Evolutionary conservation across 208 protist genomes (phyloP).

Genomic region (Acanthamoeba royreba): DNA sequence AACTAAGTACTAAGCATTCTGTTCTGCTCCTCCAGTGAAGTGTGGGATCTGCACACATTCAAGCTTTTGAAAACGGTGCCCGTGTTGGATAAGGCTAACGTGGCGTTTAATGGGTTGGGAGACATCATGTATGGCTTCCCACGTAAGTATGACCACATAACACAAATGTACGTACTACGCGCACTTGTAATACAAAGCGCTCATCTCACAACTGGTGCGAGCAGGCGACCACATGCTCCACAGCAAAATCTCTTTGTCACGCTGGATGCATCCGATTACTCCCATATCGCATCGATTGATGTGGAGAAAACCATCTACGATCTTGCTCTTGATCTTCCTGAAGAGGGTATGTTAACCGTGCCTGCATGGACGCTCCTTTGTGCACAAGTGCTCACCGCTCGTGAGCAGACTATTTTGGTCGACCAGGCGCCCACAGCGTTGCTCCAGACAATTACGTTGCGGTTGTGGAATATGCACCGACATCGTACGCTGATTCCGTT

Average conservation of each 20-base stretch:
- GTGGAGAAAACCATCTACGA: constrained; percentile 38
- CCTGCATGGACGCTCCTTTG: not conserved
- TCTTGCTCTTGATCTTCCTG: not conserved
- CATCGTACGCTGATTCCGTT: not conserved
- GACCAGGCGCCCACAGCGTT: not conserved
- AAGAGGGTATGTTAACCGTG: not conserved
- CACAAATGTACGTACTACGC: not conserved
- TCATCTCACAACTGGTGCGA: no score
- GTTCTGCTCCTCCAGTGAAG: not conserved
- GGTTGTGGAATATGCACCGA: not conserved
- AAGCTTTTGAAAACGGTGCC: constrained; percentile 45
- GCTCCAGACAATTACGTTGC: constrained; percentile 39
- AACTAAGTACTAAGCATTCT: not conserved
- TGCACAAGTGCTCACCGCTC: not conserved
- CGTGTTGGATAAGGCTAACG: constrained; percentile 44
- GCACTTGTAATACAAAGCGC: no score
- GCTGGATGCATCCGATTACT: constrained; percentile 50
- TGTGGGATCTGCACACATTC: constrained; percentile 55
- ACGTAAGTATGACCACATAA: not conserved
- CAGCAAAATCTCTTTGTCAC: constrained; percentile 33
- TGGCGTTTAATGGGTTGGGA: constrained; percentile 46
- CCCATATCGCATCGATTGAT: constrained; percentile 39
- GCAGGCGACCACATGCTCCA: not conserved
- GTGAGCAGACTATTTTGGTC: not conserved
- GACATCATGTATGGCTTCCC: constrained; percentile 36